Conservation (phyloP, 208 protist genomes). For the Wallacemonas sp. region DNA sequence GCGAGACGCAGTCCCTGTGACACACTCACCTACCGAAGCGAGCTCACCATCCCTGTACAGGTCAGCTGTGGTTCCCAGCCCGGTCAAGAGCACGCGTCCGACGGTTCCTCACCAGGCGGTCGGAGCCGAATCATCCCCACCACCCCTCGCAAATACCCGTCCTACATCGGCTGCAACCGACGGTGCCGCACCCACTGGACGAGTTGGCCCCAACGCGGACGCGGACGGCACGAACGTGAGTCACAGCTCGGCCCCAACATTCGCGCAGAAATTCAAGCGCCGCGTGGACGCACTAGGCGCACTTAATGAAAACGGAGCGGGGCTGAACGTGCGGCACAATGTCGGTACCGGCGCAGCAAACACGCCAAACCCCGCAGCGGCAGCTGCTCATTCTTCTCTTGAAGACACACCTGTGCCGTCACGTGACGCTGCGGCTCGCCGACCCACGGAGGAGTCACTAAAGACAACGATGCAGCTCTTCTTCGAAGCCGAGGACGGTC, state of each 20-base stretch:
- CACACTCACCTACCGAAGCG: neutral
- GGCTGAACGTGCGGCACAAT: neutral
- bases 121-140: no score
- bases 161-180: no score
- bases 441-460: neutral
- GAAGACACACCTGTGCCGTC: no score
- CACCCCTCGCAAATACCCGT: no score
- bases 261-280: constrained; percentile 4
- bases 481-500: neutral
- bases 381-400: no score
- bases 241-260: neutral
- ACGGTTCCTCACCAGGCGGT: no score
- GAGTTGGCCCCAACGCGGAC: no score
- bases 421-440: no score
- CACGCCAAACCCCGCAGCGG: no score
- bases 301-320: neutral
- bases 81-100: neutral
- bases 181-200: no score
- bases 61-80: neutral
- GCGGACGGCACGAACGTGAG: neutral
- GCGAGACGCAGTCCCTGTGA: neutral
- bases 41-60: neutral
- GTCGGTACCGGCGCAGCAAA: no score
- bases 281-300: neutral
- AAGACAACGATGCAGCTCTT: constrained; percentile 6